Percentiles rank a stretch among this genome's conserved stretches.
These are phyloP conservation scores for Cucurbita pepo DNA, from an alignment of 306 rosid species.

Conservation along the genomic window DNA sequence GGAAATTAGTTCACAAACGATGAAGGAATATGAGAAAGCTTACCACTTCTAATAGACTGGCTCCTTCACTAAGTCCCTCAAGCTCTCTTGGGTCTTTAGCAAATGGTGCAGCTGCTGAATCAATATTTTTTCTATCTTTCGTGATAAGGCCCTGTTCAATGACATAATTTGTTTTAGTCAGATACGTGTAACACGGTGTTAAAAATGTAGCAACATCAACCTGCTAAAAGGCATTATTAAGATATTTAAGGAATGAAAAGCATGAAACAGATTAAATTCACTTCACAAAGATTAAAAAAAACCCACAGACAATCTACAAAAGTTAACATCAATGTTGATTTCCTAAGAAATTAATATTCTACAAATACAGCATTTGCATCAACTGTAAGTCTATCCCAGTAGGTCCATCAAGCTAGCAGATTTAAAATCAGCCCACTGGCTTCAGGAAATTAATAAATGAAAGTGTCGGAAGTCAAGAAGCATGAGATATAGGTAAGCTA, in stretches of 20 bases:
- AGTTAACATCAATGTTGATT: not conserved
- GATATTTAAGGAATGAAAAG: not conserved
- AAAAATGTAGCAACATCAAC: not conserved
- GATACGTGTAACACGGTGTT: not conserved
- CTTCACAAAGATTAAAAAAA: not conserved
- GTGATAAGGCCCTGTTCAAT: slow-evolving; percentile 83
- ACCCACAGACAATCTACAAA: not conserved
- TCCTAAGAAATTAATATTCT: not conserved
- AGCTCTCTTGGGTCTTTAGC: slow-evolving; percentile 56
- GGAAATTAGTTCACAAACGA: not conserved
- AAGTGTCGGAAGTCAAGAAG: not conserved
- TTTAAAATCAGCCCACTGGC: not conserved
- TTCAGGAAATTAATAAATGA: not conserved
- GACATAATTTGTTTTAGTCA: not conserved
- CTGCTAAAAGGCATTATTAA: not conserved
- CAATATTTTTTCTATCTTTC: slow-evolving; percentile 58
- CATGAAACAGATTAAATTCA: not conserved
- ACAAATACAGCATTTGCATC: not conserved
- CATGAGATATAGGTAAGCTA: not conserved
- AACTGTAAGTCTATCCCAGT: too few species aligned
- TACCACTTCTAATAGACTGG: slow-evolving; percentile 90
- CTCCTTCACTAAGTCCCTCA: slow-evolving; percentile 85
- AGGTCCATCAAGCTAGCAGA: not conserved
- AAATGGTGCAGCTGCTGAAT: slow-evolving; percentile 82
- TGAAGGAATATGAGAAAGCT: slow-evolving; percentile 11